Evolutionary conservation across 2,329 filamentous ascomycete genomes (phyloP), one percentile per base, ranked within the genome.

Genomic region (Paracoccidioides brasiliensis): DNA sequence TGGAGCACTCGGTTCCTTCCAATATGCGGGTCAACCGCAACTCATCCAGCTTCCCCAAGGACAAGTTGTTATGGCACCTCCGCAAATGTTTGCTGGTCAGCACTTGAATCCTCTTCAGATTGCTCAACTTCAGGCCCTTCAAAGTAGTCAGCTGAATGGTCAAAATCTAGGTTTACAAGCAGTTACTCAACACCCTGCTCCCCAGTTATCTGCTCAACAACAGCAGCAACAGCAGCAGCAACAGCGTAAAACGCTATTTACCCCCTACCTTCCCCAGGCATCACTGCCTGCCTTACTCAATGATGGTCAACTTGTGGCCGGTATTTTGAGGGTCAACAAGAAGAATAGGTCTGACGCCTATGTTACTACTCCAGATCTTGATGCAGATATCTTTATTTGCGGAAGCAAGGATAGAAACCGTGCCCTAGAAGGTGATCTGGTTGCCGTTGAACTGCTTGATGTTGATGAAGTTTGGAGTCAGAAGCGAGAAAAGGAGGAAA

Each of bases 261-360:
- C 93, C 64, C 93, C 93, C 60, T 98, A 98, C 67, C 81, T 98
- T 52, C 91, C 93, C 14, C 93, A 98, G 70, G 91, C 91, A 5
- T 94, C 86, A 57, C 79, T 98, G 22, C 93, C 93, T 57, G 91
- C 90, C 52, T 80, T 98, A 42, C 81, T 97, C 56, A 85, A 83
- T 58, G 89, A 96, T 66, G 93, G 93, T 15, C 90, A 95, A 72
- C 84, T 98, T 56, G 93, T 98, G 55, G 91, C 91, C 59, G 93
- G 93, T 75, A 90, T 96, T 63, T 85, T 98, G 53, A 88, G 93
- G 58, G 93, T 98, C 62, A 98, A 98, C 81, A 98, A 97, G 79
- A 98, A 98, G 80, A 98, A 98, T 74, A 86, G 93, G 60, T 97
- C 91, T 65, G 93, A 98, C 72, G 93, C 93, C 33, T 98, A 98